Evolutionary conservation across 1,139 yeast genomes (phyloP).

Genomic region (Kurtzmaniella quercitrusa): DNA sequence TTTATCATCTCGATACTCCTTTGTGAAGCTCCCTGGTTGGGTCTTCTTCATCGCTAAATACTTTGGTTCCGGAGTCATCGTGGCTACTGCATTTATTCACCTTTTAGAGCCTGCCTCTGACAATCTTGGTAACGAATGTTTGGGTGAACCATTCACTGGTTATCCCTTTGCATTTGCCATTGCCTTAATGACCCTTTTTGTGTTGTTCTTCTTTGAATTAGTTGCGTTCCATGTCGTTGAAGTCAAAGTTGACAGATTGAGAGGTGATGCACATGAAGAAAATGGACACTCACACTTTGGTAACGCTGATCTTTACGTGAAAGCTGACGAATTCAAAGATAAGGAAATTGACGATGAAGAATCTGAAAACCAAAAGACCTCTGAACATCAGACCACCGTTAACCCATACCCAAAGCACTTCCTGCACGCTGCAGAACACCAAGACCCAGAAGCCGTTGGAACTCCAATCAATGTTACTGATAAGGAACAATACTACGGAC

Average conservation of each 20-base stretch:
- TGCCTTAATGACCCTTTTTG: conserved; percentile 50
- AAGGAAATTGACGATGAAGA: conserved; percentile 13
- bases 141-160: conserved; percentile 50
- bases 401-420: conserved; percentile 41
- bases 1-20: conserved; percentile 50
- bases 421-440: conserved; percentile 48
- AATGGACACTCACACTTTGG: conserved; percentile 53
- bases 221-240: conserved; percentile 51
- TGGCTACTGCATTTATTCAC: conserved; percentile 87
- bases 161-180: conserved; percentile 68
- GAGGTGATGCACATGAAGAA: conserved; percentile 15
- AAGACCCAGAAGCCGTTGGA: conserved; percentile 47
- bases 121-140: conserved; percentile 46
- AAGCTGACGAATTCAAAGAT: conserved; percentile 15
- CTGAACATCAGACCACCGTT: neutral
- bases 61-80: conserved; percentile 90
- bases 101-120: conserved; percentile 75
- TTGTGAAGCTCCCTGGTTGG: conserved; percentile 53
- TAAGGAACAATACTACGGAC: conserved; percentile 44
- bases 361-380: conserved; percentile 4
- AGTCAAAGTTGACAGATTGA: conserved; percentile 21
- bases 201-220: conserved; percentile 53
- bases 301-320: conserved; percentile 28
- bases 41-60: conserved; percentile 70
- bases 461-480: conserved; percentile 34